Percentiles rank a stretch among this genome's conserved stretches.
These are phyloP conservation scores for Mucor saturninus DNA, from an alignment of 371 early-diverging fungal genomes.

Conservation along the genomic window DNA sequence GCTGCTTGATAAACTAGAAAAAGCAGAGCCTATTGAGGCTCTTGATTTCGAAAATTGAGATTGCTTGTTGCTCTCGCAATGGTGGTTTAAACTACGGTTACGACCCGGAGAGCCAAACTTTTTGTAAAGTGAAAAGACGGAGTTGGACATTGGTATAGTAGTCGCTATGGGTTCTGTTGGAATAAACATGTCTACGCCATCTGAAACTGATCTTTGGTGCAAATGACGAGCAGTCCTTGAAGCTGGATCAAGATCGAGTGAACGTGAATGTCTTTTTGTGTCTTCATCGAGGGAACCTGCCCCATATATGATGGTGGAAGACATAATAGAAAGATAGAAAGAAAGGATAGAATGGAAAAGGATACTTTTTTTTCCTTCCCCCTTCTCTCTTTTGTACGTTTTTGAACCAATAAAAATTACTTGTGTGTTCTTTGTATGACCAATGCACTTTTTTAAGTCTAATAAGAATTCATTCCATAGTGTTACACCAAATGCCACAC, in stretches of 20 bases:
- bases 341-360: too few relatives aligned
- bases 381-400: too few relatives aligned
- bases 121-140: conserved; percentile 29
- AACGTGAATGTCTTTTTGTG: conserved; percentile 23
- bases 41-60: conserved; percentile 23
- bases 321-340: background rate
- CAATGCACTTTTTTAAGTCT: too few relatives aligned
- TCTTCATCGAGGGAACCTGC: conserved; percentile 26
- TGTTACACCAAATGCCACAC: too few relatives aligned
- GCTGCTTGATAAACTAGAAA: conserved; percentile 20
- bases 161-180: conserved; percentile 3
- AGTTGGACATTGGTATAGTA: background rate
- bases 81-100: conserved; percentile 9
- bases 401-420: too few relatives aligned
- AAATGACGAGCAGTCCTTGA: conserved; percentile 8
- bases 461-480: too few relatives aligned
- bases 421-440: too few relatives aligned
- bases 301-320: conserved; percentile 9
- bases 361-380: too few relatives aligned
- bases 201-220: conserved; percentile 29
- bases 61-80: conserved; percentile 5
- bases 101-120: conserved; percentile 23
- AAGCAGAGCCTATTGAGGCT: conserved; percentile 24
- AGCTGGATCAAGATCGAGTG: conserved; percentile 24
- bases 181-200: conserved; percentile 18